phyloP scores from a whole-genome alignment of 192 early-diverging fungal genomes.

The Obelidium mucronatum region DNA sequence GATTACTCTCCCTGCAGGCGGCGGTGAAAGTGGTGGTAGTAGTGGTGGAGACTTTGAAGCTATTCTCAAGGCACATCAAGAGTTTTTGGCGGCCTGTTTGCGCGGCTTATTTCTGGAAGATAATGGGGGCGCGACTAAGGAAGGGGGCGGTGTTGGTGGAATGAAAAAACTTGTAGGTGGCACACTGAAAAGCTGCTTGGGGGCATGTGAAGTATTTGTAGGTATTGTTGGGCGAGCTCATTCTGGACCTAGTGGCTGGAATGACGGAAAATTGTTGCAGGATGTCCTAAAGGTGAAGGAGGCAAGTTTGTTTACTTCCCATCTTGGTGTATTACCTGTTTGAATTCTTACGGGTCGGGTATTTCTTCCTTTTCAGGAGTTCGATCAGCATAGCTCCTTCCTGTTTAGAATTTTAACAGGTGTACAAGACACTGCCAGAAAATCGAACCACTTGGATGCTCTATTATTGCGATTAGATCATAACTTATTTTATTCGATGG shows the following conservation, averaged over 20 bases:
- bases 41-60: constrained; percentile 46
- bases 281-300: background rate
- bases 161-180: constrained; percentile 41
- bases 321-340: constrained; percentile 1
- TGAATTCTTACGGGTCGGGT: background rate
- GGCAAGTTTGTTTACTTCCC: too few species aligned
- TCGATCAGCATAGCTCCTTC: constrained; percentile 39
- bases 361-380: constrained; percentile 31
- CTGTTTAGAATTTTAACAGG: constrained; percentile 45
- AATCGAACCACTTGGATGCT: constrained; percentile 35
- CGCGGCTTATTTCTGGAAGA: constrained; percentile 44
- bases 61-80: constrained; percentile 34
- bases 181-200: constrained; percentile 2
- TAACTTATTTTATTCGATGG: constrained; percentile 41
- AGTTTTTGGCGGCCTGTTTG: constrained; percentile 33
- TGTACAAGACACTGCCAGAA: constrained; percentile 31
- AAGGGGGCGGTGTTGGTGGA: constrained; percentile 22
- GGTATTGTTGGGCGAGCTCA: constrained; percentile 23
- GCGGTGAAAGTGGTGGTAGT: background rate
- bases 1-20: background rate
- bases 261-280: background rate
- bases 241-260: too few species aligned
- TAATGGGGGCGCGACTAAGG: background rate
- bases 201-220: constrained; percentile 15
- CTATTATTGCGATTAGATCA: constrained; percentile 44